Evolutionary conservation across 371 early-diverging fungal genomes (phyloP).

Genomic region (Nematocida sp.): DNA sequence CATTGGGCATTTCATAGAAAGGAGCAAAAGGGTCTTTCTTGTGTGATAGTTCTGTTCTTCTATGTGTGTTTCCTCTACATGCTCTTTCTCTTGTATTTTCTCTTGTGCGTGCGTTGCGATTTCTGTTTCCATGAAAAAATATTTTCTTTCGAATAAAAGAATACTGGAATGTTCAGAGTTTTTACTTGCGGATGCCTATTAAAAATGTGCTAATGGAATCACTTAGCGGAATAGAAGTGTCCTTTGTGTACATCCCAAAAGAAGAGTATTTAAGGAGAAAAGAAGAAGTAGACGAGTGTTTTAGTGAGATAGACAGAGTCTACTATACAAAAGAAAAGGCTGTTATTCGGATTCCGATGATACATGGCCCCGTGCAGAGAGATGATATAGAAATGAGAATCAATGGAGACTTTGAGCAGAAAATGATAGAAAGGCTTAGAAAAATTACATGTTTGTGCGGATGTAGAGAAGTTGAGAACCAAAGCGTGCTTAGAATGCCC

Average conservation of each 20-base stretch:
- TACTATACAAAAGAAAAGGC: conserved; percentile 1
- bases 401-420: conserved; percentile 35
- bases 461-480: conserved; percentile 30
- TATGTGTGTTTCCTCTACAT: neutral
- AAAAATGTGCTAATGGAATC: conserved; percentile 3
- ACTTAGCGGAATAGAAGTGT: conserved; percentile 18
- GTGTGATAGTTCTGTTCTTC: neutral
- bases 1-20: conserved; percentile 33
- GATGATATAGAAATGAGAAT: conserved; percentile 2
- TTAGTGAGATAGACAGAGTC: conserved; percentile 1
- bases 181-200: conserved; percentile 1
- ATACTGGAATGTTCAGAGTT: neutral
- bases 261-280: neutral
- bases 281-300: neutral
- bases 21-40: conserved; percentile 41
- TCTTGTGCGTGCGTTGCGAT: neutral
- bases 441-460: conserved; percentile 27
- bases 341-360: neutral
- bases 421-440: conserved; percentile 13
- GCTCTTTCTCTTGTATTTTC: neutral
- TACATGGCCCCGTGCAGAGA: neutral
- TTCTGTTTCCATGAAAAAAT: neutral
- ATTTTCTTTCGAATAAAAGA: neutral
- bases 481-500: conserved; percentile 55
- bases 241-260: conserved; percentile 29